phyloP scores from a whole-genome alignment of 1,284 basidiomycete species.

The Phellopilus nigrolimitatus region DNA sequence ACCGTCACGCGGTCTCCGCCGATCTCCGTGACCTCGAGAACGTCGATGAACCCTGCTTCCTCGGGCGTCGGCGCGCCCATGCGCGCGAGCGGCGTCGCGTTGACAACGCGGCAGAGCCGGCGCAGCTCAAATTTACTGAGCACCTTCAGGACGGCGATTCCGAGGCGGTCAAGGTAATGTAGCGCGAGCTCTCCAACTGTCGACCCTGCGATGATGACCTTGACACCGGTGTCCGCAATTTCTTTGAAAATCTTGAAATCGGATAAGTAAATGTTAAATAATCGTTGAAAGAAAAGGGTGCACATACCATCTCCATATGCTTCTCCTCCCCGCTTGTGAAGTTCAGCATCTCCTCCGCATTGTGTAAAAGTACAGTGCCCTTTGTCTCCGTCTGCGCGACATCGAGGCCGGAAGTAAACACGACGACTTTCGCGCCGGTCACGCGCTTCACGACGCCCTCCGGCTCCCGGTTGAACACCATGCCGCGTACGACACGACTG shows the following conservation, averaged over 20 bases:
- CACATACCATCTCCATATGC: slow-evolving; percentile 82
- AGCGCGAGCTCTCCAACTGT: slow-evolving; percentile 93
- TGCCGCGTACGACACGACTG: slow-evolving; percentile 91
- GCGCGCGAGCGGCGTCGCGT: slow-evolving; percentile 93
- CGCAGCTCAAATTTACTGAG: slow-evolving; percentile 98
- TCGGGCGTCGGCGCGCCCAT: slow-evolving; percentile 95
- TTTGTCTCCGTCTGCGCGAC: slow-evolving; percentile 98
- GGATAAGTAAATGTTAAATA: neutral
- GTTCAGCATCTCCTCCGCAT: slow-evolving; percentile 93
- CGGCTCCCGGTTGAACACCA: slow-evolving; percentile 97
- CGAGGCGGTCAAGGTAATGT: slow-evolving; percentile 93
- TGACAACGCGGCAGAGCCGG: slow-evolving; percentile 89
- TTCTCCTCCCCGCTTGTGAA: slow-evolving; percentile 96
- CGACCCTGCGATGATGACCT: slow-evolving; percentile 90
- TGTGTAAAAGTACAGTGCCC: slow-evolving; percentile 96
- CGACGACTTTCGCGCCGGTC: slow-evolving; percentile 82
- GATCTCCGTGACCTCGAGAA: slow-evolving; percentile 94
- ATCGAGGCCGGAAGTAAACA: slow-evolving; percentile 92
- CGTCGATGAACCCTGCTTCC: slow-evolving; percentile 91
- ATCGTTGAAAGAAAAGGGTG: neutral
- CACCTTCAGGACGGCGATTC: slow-evolving; percentile 95
- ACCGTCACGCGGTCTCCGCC: slow-evolving; percentile 98
- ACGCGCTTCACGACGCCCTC: slow-evolving; percentile 89
- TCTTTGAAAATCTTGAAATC: slow-evolving; percentile 88
- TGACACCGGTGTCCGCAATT: slow-evolving; percentile 93